Evolutionary conservation across 2,329 filamentous ascomycete genomes (phyloP).

Genomic region (Tolypocladium amazonense): DNA sequence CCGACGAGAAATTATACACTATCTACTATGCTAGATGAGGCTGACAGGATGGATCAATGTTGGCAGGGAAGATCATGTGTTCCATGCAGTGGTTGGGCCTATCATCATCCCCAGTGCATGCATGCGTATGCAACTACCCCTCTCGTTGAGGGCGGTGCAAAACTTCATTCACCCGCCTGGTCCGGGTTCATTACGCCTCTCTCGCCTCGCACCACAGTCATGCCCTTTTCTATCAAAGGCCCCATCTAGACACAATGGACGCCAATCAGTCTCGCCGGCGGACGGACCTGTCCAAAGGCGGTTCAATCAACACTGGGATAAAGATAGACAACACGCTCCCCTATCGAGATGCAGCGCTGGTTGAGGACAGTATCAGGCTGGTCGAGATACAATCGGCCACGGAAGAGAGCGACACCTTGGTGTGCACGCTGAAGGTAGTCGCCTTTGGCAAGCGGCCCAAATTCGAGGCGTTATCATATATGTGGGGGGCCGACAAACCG

Average conservation of each 20-base stretch:
- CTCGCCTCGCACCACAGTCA: neutral
- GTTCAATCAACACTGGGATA: neutral
- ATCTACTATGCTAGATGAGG: too few relatives aligned
- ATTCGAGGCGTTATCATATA: neutral
- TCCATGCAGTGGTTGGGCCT: too few relatives aligned
- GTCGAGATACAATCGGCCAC: neutral
- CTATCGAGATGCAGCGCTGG: neutral
- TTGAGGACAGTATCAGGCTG: neutral
- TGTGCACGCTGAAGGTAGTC: neutral
- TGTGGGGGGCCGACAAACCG: neutral
- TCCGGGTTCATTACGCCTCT: too few relatives aligned
- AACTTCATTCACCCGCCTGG: too few relatives aligned
- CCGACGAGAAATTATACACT: too few relatives aligned
- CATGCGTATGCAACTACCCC: too few relatives aligned
- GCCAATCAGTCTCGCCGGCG: neutral
- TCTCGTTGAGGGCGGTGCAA: too few relatives aligned
- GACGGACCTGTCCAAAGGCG: neutral
- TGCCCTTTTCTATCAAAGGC: neutral
- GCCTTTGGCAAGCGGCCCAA: neutral
- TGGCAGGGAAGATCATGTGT: too few relatives aligned
- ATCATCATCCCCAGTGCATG: too few relatives aligned
- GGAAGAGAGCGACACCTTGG: neutral
- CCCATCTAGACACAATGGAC: neutral
- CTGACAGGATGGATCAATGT: too few relatives aligned
- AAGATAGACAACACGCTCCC: neutral